Percentiles rank a stretch among this genome's conserved stretches.
Evolutionary conservation across 441 rosid species (phyloP).

Genomic region (Erysimum cheiri): DNA sequence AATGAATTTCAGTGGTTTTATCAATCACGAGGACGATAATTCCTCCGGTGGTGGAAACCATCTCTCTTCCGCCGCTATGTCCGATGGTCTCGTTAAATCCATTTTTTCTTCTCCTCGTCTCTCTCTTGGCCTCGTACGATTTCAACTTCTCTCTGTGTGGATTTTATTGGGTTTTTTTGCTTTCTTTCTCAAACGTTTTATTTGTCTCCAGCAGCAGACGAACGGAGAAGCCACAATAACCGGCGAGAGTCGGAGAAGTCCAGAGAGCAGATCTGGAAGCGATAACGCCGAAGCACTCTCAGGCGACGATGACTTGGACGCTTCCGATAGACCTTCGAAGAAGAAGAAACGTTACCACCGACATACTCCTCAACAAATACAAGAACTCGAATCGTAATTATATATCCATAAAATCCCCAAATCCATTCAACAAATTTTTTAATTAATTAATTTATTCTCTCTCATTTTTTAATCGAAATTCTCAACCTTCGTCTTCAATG

Average conservation of each 20-base stretch:
- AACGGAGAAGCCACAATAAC: conserved; percentile 50
- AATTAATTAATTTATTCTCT: neutral
- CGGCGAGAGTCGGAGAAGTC: conserved; percentile 69
- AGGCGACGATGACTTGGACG: conserved; percentile 71
- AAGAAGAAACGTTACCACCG: conserved; percentile 86
- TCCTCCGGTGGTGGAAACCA: conserved; percentile 27
- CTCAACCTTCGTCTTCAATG: neutral
- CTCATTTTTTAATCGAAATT: neutral
- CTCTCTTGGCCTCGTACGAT: conserved; percentile 68
- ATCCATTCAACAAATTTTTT: neutral
- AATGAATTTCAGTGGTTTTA: conserved; percentile 37
- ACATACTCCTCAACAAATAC: conserved; percentile 92
- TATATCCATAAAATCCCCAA: neutral
- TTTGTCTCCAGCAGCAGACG: conserved; percentile 61
- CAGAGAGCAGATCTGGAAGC: conserved; percentile 87
- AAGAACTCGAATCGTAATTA: conserved; percentile 78
- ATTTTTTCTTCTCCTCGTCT: conserved; percentile 70
- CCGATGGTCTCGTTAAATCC: conserved; percentile 49
- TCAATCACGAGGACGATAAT: conserved; percentile 1
- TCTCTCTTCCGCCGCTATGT: conserved; percentile 25
- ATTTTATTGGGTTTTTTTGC: neutral
- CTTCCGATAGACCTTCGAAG: conserved; percentile 50
- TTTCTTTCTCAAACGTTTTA: conserved; percentile 11
- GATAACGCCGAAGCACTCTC: conserved; percentile 67
- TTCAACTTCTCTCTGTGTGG: neutral